Evolutionary conservation across 1,284 basidiomycete genomes (phyloP).

Genomic region (Ceratobasidium sp.): DNA sequence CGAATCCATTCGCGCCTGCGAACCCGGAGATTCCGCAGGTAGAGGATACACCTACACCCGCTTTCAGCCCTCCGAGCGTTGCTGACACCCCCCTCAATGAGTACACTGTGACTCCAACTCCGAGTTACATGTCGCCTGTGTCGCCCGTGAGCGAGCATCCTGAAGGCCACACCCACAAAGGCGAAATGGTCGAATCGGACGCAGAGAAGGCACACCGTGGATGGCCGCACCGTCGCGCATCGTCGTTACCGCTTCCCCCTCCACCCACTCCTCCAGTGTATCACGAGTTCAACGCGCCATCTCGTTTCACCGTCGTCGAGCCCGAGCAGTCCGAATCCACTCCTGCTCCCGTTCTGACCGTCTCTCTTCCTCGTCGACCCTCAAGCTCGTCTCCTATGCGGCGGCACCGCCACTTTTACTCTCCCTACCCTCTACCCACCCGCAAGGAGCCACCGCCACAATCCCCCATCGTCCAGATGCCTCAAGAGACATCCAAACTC

Average conservation of each 20-base stretch:
- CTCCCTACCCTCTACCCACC: background rate
- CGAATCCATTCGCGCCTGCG: slow-evolving; percentile 5
- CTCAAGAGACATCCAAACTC: background rate
- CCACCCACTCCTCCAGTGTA: background rate
- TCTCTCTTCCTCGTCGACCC: background rate
- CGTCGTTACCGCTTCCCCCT: slow-evolving; percentile 9
- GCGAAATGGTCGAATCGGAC: background rate
- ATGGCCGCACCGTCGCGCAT: slow-evolving; percentile 27
- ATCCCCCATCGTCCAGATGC: background rate
- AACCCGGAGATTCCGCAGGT: background rate
- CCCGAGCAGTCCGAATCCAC: background rate
- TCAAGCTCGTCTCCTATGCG: background rate
- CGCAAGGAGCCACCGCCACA: background rate
- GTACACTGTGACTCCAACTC: background rate
- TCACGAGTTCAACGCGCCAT: background rate
- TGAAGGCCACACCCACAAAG: background rate
- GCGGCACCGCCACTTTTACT: background rate
- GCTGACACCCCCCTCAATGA: background rate
- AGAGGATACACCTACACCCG: background rate
- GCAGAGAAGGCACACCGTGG: background rate
- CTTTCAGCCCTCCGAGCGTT: background rate
- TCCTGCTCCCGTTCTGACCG: background rate
- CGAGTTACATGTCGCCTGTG: background rate
- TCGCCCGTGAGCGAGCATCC: background rate
- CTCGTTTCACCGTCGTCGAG: background rate